phyloP scores from a whole-genome alignment of 1,284 basidiomycete species.

The Stygiomarasmius scandens region DNA sequence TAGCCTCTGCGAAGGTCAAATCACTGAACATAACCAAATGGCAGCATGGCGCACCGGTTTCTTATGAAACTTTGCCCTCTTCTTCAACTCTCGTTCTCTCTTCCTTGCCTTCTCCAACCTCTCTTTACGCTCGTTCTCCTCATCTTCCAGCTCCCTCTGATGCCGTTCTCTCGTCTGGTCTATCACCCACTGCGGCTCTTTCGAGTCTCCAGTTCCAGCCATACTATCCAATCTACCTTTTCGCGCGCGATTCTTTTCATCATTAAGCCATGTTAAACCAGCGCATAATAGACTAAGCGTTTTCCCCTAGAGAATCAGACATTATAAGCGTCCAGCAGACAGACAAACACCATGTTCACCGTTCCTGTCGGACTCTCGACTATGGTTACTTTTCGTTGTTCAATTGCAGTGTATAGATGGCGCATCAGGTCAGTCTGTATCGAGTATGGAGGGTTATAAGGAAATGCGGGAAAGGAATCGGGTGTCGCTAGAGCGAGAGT shows the following conservation, averaged over 20 bases:
- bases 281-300: slow-evolving; percentile 84
- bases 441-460: slow-evolving; percentile 80
- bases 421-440: slow-evolving; percentile 92
- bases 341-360: slow-evolving; percentile 37
- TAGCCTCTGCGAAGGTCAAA: not conserved
- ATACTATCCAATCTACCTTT: slow-evolving; percentile 58
- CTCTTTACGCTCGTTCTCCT: slow-evolving; percentile 65
- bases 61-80: slow-evolving; percentile 61
- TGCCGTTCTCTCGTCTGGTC: slow-evolving; percentile 72
- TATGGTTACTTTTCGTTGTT: slow-evolving; percentile 75
- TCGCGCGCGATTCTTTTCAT: slow-evolving; percentile 67
- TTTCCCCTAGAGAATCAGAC: slow-evolving; percentile 61
- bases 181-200: slow-evolving; percentile 82
- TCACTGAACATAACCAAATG: slow-evolving; percentile 1
- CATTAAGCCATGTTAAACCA: slow-evolving; percentile 79
- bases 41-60: slow-evolving; percentile 49
- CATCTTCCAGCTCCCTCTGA: slow-evolving; percentile 63
- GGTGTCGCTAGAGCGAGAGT: slow-evolving; percentile 59
- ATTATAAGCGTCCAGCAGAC: slow-evolving; percentile 8
- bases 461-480: slow-evolving; percentile 71
- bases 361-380: slow-evolving; percentile 89
- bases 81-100: slow-evolving; percentile 61
- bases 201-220: slow-evolving; percentile 38
- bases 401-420: slow-evolving; percentile 83
- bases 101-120: slow-evolving; percentile 62